Evolutionary conservation across 495 filamentous ascomycete species (phyloP), one percentile per base, ranked within the genome.

Genomic region (Penicillium verhagenii): DNA sequence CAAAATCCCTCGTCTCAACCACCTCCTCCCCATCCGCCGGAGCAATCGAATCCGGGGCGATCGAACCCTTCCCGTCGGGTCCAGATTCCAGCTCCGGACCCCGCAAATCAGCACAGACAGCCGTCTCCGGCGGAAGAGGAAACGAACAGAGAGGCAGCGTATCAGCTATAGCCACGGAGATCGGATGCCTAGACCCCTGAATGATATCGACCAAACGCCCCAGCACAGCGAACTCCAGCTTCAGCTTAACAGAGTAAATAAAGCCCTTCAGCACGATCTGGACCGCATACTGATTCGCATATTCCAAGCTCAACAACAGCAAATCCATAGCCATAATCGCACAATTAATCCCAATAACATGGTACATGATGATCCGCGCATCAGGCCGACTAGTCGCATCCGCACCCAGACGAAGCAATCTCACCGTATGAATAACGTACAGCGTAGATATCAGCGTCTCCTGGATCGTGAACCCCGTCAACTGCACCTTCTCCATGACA

Each of bases 171-270:
- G 58, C 59, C 21, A 72, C 29, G 3, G 65, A 63, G 24, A 60
- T 54, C 7, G 70, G 61, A 31, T 63, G 66, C 35, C 67, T 51
- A 10, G 66, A 67, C 1, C 67, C 63, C 38, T 75, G 69, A 7
- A 75, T 70, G 10, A 76, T 58, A 52, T 73, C 65, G 21, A 75
- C 67, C 54, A 85, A 64, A 14, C 75, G 74, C 47, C 83, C 81
- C 25, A 86, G 74, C 42, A 87, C 80, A 11, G 76, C 78, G 51
- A 84, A 82, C 63, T 87, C 84, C 13, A 84, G 70, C 63, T 86
- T 86, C 31, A 87, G 68, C 61, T 87, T 87, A 50, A 86, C 68
- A 68, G 83, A 85, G 68, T 86, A 86, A 3, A 84, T 63, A 54
- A 80, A 74, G 4, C 72, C 77, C 66, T 86, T 86, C 37, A 82